Evolutionary conservation across 306 rosid genomes (phyloP), one percentile per base, ranked within the genome.

Genomic region (Dryas alaskensis): DNA sequence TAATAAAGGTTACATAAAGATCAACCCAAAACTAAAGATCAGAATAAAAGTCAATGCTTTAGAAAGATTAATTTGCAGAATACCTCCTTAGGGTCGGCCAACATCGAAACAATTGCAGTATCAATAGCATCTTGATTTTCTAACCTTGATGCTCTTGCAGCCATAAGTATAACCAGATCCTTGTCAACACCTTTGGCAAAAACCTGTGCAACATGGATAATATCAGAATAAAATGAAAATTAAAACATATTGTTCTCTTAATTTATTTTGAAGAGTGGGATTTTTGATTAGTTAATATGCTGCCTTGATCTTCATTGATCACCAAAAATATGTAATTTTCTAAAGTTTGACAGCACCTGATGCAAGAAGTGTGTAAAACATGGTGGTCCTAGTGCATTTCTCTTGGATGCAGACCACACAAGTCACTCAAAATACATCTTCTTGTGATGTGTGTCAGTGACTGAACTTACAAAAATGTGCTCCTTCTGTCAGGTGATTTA

Each of bases 61-160:
- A 42, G 64, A 43, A 70, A 54, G 49, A 55, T 12, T 55, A 14
- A 11, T 43, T 13, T 7, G 4, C 25, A 19, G 4, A 58, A 43
- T 82, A 90, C 91, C 96, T 90, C 91, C 60, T 84, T 84, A 51
- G 96, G 96, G 74, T 88, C 92, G 51, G 83, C 83, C 81, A 90
- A 86, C 93, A 88, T 86, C 25, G 91, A 79, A 78, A 90, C 91
- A 43, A 90, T 88, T 48, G 91, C 91, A 40, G 85, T 5, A 74
- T 90, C 96, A 76, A 90, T 90, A 31, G 96, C 96, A 70, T 88
- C 96, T 60, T 88, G 96, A 72, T 86, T 88, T 77, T 90, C 96
- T 58, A 80, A 64, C 81, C 96, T 88, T 43, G 93, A 90, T 60
- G 93, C 93, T 80, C 96, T 88, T 64, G 91, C 93, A 65, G 96